These are phyloP conservation scores for Boletales sp. DNA, from an alignment of 768 basidiomycete species.

Conservation along the genomic window DNA sequence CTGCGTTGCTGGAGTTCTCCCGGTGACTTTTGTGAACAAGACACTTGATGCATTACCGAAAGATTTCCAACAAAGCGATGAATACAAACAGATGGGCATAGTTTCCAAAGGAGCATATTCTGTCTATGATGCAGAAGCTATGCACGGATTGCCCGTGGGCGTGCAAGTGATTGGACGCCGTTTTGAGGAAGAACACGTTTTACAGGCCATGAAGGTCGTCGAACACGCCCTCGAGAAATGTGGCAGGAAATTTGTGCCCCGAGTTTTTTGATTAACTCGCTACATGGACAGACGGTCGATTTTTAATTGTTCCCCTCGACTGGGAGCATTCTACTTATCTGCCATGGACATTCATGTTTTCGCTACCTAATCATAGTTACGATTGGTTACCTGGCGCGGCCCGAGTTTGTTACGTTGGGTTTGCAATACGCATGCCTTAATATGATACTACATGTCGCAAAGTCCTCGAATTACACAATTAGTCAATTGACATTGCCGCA, in stretches of 20 bases:
- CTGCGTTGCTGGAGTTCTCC: constrained; percentile 56
- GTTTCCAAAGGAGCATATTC: constrained; percentile 46
- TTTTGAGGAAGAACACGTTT: constrained; percentile 70
- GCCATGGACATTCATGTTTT: too few species aligned
- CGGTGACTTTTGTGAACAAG: constrained; percentile 51
- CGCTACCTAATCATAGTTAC: too few species aligned
- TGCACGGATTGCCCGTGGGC: constrained; percentile 67
- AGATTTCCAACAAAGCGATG: constrained; percentile 23
- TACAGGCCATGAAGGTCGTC: constrained; percentile 66
- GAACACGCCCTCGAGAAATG: constrained; percentile 29
- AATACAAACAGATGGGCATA: constrained; percentile 35
- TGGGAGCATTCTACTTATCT: too few species aligned
- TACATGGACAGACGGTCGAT: too few species aligned
- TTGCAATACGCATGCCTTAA: too few species aligned
- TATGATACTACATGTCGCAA: background rate
- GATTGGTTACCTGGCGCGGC: too few species aligned
- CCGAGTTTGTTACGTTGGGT: too few species aligned
- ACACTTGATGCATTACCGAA: constrained; percentile 37
- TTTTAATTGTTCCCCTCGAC: too few species aligned
- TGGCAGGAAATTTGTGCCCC: constrained; percentile 22
- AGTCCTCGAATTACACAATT: constrained; percentile 5
- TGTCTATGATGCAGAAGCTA: constrained; percentile 56
- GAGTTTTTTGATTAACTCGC: constrained; percentile 14
- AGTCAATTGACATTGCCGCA: constrained; percentile 33
- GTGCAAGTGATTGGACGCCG: constrained; percentile 61